Evolutionary conservation across 257 asterid genomes (phyloP).

Genomic region (Hygrophila difformis): DNA sequence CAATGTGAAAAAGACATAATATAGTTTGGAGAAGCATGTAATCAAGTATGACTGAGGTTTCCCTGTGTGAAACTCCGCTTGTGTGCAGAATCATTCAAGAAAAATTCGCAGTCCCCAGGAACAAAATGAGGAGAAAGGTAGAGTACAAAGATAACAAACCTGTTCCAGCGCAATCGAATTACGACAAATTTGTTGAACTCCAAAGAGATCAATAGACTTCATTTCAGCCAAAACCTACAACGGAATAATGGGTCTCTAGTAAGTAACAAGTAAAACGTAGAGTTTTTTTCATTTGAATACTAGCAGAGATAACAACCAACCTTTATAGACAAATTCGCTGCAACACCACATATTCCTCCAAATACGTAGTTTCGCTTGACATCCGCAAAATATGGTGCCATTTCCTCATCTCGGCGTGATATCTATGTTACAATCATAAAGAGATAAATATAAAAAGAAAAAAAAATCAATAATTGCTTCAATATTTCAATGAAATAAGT

Average conservation of each 20-base stretch:
- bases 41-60: no score
- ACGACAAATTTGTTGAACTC: conserved; percentile 98
- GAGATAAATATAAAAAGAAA: no score
- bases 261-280: conserved; percentile 11
- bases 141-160: conserved; percentile 41
- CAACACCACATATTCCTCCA: conserved; percentile 86
- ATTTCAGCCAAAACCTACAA: conserved; percentile 86
- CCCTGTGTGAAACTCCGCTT: no score
- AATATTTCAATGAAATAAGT: conserved; percentile 11
- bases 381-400: conserved; percentile 79
- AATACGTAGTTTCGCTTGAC: conserved; percentile 83
- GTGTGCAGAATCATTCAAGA: no score
- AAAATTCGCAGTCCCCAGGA: no score
- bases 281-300: conserved; percentile 3
- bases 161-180: conserved; percentile 96
- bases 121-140: no score
- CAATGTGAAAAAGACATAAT: no score
- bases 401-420: conserved; percentile 97
- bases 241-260: conserved; percentile 12
- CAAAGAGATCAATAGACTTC: conserved; percentile 90
- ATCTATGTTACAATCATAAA: no score
- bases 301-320: conserved; percentile 37
- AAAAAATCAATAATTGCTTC: background rate
- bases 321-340: conserved; percentile 75
- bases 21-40: no score